Evolutionary conservation across 495 filamentous ascomycete species (phyloP).

Genomic region (Aspergillus ostianus): DNA sequence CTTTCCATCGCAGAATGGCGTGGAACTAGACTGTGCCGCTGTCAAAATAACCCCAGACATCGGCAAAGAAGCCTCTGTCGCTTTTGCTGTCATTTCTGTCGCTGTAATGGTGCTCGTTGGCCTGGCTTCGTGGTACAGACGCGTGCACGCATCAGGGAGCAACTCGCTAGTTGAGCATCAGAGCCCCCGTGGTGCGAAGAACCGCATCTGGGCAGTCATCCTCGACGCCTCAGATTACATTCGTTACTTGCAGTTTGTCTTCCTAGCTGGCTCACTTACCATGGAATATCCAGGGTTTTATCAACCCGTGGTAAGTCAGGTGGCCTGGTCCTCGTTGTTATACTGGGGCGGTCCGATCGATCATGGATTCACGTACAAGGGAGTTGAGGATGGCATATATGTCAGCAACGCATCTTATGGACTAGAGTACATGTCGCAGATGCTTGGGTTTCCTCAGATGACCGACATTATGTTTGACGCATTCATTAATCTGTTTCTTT

Average conservation of each 20-base stretch:
- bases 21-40: background rate
- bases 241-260: conserved; percentile 1
- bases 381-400: conserved; percentile 7
- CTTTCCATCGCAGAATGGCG: background rate
- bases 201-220: background rate
- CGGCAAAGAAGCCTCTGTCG: background rate
- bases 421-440: conserved; percentile 5
- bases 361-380: conserved; percentile 3
- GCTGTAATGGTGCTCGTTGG: background rate
- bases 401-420: conserved; percentile 4
- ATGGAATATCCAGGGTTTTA: conserved; percentile 8
- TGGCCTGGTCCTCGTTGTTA: conserved; percentile 6
- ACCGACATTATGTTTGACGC: conserved; percentile 2
- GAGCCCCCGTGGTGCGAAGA: too few relatives aligned
- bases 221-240: conserved; percentile 1
- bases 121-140: background rate
- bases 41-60: conserved; percentile 2
- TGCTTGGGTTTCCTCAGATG: conserved; percentile 3
- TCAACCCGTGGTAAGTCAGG: conserved; percentile 3
- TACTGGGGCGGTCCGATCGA: conserved; percentile 6
- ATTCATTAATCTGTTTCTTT: conserved; percentile 2
- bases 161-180: background rate
- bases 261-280: conserved; percentile 1
- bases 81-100: background rate
- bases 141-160: too few relatives aligned